phyloP scores from a whole-genome alignment of 1,284 basidiomycete species.

The Microbotryomycetes sp. region DNA sequence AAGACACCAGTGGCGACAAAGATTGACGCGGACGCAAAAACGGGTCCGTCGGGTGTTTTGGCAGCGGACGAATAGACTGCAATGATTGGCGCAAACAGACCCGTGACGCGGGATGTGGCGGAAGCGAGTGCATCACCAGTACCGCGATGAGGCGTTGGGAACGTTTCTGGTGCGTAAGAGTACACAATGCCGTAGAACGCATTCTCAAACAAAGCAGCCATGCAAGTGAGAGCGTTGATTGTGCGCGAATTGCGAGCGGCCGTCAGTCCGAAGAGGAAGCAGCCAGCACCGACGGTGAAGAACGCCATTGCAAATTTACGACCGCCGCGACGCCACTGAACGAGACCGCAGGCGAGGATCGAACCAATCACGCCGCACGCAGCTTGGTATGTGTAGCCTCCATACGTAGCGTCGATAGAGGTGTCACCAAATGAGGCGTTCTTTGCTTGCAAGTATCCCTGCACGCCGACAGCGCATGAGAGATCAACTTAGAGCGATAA shows the following conservation, averaged over 20 bases:
- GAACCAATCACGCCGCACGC: constrained; percentile 54
- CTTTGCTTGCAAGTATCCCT: constrained; percentile 49
- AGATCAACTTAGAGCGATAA: background rate
- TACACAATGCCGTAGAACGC: constrained; percentile 54
- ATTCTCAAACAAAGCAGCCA: constrained; percentile 49
- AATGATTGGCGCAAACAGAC: constrained; percentile 53
- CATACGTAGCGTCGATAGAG: constrained; percentile 44
- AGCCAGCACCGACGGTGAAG: constrained; percentile 49
- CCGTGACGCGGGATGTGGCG: constrained; percentile 52
- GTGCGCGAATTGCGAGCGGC: constrained; percentile 48
- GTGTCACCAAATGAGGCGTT: constrained; percentile 39
- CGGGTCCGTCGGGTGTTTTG: constrained; percentile 4
- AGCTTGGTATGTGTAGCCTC: constrained; percentile 49
- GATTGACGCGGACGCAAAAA: constrained; percentile 1
- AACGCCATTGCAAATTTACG: constrained; percentile 51
- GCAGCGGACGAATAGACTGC: background rate
- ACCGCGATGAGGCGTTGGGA: constrained; percentile 57
- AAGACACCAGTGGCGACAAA: background rate
- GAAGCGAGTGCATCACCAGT: constrained; percentile 56
- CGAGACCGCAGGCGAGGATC: constrained; percentile 50
- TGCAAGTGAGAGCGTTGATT: constrained; percentile 53
- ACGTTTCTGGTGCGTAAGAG: constrained; percentile 58
- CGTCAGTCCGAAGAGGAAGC: constrained; percentile 59
- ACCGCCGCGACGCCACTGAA: constrained; percentile 51
- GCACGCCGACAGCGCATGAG: too few species aligned